Evolutionary conservation across 1,139 yeast genomes (phyloP).

Genomic region (Geotrichum carabidarum): DNA sequence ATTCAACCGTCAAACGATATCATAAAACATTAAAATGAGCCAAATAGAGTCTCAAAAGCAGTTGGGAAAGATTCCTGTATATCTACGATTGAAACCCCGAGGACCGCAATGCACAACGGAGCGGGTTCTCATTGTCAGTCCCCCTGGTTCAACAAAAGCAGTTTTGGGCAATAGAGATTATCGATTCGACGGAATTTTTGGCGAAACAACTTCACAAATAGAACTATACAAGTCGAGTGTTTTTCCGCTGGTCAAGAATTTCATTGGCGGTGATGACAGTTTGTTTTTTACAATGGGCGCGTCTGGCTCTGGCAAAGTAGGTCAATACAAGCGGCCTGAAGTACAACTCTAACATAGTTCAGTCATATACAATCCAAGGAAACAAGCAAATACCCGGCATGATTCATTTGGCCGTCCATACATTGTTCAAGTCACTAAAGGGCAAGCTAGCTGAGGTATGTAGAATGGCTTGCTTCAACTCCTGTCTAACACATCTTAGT

Average conservation of each 20-base stretch:
- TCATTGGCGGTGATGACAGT: constrained; percentile 39
- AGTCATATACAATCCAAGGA: constrained; percentile 33
- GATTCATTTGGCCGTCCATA: constrained; percentile 35
- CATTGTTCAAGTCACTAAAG: constrained; percentile 44
- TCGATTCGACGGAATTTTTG: constrained; percentile 36
- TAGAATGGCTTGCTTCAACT: neutral
- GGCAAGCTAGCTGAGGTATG: constrained; percentile 38
- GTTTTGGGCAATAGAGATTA: constrained; percentile 17
- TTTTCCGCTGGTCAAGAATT: constrained; percentile 32
- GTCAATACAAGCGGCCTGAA: neutral
- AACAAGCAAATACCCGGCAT: constrained; percentile 33
- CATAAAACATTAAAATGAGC: neutral
- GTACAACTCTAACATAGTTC: neutral
- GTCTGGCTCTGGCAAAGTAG: constrained; percentile 45
- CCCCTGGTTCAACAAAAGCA: constrained; percentile 16
- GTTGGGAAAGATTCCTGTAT: constrained; percentile 34
- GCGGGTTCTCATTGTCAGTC: constrained; percentile 23
- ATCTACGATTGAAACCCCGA: constrained; percentile 38
- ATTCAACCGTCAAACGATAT: neutral
- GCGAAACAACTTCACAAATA: constrained; percentile 32
- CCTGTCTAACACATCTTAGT: constrained; percentile 6
- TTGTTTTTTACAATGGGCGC: constrained; percentile 48
- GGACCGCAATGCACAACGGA: constrained; percentile 18
- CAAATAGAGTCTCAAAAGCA: neutral
- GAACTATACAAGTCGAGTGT: constrained; percentile 36